Evolutionary conservation across 2,329 filamentous ascomycete genomes (phyloP).

Genomic region (Talaromyces sp.): DNA sequence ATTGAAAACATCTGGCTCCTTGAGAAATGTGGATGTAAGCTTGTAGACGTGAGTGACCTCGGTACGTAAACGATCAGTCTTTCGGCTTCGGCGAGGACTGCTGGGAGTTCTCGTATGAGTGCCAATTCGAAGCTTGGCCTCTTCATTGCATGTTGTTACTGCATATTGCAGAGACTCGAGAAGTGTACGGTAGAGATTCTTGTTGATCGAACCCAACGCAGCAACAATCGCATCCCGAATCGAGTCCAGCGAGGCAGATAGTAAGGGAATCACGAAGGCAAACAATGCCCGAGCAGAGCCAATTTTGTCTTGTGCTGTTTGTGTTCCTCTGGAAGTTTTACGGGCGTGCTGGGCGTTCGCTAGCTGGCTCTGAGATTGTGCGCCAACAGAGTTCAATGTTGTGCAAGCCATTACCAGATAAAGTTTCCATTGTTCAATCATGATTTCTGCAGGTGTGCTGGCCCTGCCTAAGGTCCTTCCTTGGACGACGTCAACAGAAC

Average conservation of each 20-base stretch:
- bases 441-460: constrained; percentile 70
- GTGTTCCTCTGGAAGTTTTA: constrained; percentile 66
- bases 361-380: constrained; percentile 53
- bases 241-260: constrained; percentile 71
- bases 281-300: constrained; percentile 85
- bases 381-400: constrained; percentile 78
- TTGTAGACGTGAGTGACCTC: constrained; percentile 97
- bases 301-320: constrained; percentile 67
- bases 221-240: constrained; percentile 87
- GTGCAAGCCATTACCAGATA: constrained; percentile 97
- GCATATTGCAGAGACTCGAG: constrained; percentile 85
- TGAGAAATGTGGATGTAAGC: constrained; percentile 82
- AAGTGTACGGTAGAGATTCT: constrained; percentile 84
- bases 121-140: constrained; percentile 72
- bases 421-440: constrained; percentile 96
- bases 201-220: constrained; percentile 89
- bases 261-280: constrained; percentile 80
- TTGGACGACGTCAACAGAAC: constrained; percentile 28
- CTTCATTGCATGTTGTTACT: constrained; percentile 78
- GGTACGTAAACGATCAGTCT: constrained; percentile 80
- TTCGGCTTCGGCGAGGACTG: constrained; percentile 71
- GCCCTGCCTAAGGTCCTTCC: constrained; percentile 37
- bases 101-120: constrained; percentile 77
- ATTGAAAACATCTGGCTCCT: constrained; percentile 68
- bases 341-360: constrained; percentile 67